Percentiles rank a stretch among this genome's conserved stretches.
phyloP scores from a whole-genome alignment of 805 yeast genomes.

The Citeromyces matritensis region DNA sequence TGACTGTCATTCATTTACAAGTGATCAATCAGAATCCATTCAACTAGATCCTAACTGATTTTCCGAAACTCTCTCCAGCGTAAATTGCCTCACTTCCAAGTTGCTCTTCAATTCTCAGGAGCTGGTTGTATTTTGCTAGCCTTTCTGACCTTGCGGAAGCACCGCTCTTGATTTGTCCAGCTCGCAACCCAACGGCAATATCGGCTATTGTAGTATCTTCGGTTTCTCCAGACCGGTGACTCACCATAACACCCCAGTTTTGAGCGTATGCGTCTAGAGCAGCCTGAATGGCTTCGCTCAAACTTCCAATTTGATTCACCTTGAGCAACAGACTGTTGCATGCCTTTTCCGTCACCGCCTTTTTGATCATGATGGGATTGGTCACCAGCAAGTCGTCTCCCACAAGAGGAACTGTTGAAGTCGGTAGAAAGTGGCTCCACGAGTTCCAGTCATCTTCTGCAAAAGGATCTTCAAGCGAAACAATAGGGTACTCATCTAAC shows the following conservation, averaged over 20 bases:
- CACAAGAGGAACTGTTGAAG: conserved; percentile 75
- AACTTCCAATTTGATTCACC: conserved; percentile 98
- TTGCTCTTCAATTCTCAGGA: conserved; percentile 96
- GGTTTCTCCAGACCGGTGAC: conserved; percentile 99
- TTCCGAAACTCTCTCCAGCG: conserved; percentile 89
- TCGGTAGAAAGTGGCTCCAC: conserved; percentile 78
- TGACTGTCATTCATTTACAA: too few species aligned
- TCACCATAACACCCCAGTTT: conserved; percentile 99
- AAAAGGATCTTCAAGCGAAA: conserved; percentile 96
- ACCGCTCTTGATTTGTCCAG: conserved; percentile 99
- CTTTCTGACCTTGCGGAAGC: conserved; percentile 99
- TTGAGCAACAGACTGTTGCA: conserved; percentile 89
- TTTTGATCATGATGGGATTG: conserved; percentile 87
- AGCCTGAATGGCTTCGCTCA: conserved; percentile 92
- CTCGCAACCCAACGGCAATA: conserved; percentile 92
- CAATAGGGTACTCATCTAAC: conserved; percentile 88
- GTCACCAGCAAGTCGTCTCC: conserved; percentile 98
- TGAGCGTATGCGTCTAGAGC: conserved; percentile 91
- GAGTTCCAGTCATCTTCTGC: conserved; percentile 99
- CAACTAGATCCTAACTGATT: conserved; percentile 17
- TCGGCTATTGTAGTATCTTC: conserved; percentile 98
- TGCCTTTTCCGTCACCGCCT: conserved; percentile 93
- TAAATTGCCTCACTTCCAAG: conserved; percentile 93
- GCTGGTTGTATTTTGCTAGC: conserved; percentile 97
- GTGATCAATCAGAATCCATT: too few species aligned